phyloP scores from a whole-genome alignment of 2,329 filamentous ascomycete genomes.

The Arthrobotrys pseudoclavata region DNA sequence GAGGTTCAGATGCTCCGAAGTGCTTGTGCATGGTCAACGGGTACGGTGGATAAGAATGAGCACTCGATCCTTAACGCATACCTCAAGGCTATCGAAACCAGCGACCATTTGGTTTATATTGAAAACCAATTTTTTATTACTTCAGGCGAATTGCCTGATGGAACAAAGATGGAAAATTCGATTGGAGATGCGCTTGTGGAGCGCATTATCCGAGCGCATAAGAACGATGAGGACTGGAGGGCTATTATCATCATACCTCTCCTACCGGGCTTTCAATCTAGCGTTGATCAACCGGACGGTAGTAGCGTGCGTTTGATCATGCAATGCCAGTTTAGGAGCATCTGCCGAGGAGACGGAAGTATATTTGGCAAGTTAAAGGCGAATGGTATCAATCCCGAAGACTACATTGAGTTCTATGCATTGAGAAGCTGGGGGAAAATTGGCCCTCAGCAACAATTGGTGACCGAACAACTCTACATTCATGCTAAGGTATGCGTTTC shows the following conservation, averaged over 20 bases:
- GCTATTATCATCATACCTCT: constrained; percentile 91
- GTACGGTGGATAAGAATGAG: constrained; percentile 84
- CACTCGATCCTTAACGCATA: constrained; percentile 97
- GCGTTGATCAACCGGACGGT: constrained; percentile 91
- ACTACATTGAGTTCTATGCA: constrained; percentile 96
- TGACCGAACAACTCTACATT: constrained; percentile 97
- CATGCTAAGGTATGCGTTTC: constrained; percentile 77
- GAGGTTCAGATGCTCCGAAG: constrained; percentile 96
- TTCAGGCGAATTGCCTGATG: constrained; percentile 83
- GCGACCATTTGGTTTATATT: constrained; percentile 97
- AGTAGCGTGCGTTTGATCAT: constrained; percentile 95
- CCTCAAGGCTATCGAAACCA: constrained; percentile 92
- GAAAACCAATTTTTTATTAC: constrained; percentile 99
- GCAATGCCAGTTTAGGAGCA: constrained; percentile 96
- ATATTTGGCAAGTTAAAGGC: constrained; percentile 89
- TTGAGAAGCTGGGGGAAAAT: constrained; percentile 93
- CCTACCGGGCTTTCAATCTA: constrained; percentile 99
- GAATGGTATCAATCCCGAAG: constrained; percentile 87
- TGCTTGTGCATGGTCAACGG: constrained; percentile 90
- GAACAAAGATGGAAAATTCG: constrained; percentile 87
- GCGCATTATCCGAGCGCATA: constrained; percentile 85
- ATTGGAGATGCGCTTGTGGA: constrained; percentile 96
- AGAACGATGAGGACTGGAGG: constrained; percentile 89
- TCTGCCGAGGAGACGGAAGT: constrained; percentile 90
- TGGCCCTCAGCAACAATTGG: constrained; percentile 82